These are phyloP conservation scores for Paraglomus occultum DNA, from an alignment of 192 early-diverging fungal species.

Conservation along the genomic window DNA sequence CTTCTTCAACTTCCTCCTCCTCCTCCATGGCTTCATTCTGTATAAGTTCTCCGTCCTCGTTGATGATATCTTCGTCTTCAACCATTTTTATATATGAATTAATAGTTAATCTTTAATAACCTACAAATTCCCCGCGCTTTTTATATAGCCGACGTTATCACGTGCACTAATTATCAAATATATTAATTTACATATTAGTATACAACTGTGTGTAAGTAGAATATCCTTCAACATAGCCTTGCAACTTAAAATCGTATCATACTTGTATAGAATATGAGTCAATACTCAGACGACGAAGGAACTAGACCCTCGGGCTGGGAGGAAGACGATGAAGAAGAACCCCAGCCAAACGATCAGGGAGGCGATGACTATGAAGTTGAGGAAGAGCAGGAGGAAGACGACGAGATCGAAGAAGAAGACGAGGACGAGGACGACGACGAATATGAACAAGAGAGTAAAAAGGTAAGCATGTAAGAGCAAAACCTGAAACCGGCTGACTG, in stretches of 20 bases:
- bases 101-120: no score
- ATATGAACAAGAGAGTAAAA: conserved; percentile 48
- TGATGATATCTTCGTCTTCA: conserved; percentile 59
- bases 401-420: conserved; percentile 44
- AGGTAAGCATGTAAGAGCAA: conserved; percentile 23
- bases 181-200: no score
- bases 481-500: background rate
- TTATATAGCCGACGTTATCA: no score
- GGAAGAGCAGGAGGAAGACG: conserved; percentile 29
- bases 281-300: conserved; percentile 13
- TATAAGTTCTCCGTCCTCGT: conserved; percentile 63
- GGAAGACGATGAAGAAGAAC: background rate
- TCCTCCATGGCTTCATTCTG: conserved; percentile 59
- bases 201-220: no score
- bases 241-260: no score
- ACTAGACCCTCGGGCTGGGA: background rate
- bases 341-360: conserved; percentile 18
- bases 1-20: conserved; percentile 51
- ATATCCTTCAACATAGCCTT: no score
- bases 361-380: conserved; percentile 6
- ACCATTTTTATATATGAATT: background rate
- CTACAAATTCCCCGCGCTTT: no score
- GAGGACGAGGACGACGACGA: conserved; percentile 57
- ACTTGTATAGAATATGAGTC: background rate
- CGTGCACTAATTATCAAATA: no score